Conservation (phyloP, 2,329 filamentous ascomycete genomes). For the Penicillium sp. region DNA sequence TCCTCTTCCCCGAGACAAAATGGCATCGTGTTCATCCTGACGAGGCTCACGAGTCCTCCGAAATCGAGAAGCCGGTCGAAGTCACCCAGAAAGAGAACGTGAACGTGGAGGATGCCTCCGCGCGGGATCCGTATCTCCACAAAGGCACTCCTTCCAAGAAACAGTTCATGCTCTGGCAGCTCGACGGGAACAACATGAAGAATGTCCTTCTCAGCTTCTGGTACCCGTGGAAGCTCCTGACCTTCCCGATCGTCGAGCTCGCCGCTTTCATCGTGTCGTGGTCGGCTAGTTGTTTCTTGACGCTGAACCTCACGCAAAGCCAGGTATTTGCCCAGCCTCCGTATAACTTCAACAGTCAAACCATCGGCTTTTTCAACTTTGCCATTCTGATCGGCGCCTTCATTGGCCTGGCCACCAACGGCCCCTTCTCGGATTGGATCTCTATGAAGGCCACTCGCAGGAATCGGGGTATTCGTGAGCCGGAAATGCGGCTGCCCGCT, state of each 20-base stretch:
- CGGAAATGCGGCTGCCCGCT: conserved; percentile 59
- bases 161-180: conserved; percentile 59
- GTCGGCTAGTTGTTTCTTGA: conserved; percentile 59
- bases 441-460: conserved; percentile 53
- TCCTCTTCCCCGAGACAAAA: conserved; percentile 65
- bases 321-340: conserved; percentile 58
- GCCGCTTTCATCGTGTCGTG: conserved; percentile 63
- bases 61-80: conserved; percentile 19
- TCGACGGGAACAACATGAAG: conserved; percentile 47
- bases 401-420: conserved; percentile 58
- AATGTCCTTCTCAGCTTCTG: conserved; percentile 58
- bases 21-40: conserved; percentile 52
- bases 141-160: conserved; percentile 56
- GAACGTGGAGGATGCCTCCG: conserved; percentile 31
- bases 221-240: conserved; percentile 63
- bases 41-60: conserved; percentile 13
- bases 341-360: conserved; percentile 54
- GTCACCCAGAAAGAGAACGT: conserved; percentile 17
- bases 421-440: conserved; percentile 59
- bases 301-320: conserved; percentile 60
- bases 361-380: conserved; percentile 60
- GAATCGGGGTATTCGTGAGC: conserved; percentile 59
- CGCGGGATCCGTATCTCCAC: conserved; percentile 57
- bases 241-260: conserved; percentile 65
- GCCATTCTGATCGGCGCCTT: conserved; percentile 57